Conservation (phyloP, 768 basidiomycete genomes). For the Mrakia gelida region DNA sequence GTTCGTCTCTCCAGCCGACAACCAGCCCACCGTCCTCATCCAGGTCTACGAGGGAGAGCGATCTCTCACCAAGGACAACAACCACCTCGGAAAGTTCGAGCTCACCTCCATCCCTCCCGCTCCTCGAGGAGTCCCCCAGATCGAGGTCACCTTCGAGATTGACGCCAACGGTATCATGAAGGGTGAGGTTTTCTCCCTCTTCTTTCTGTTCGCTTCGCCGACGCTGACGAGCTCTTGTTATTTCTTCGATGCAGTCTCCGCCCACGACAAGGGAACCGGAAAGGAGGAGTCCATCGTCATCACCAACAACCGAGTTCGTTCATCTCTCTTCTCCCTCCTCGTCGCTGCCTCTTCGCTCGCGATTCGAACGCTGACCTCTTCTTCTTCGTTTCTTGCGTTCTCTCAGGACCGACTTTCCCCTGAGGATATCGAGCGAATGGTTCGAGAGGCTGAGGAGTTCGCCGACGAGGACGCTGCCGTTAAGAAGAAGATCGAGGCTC, state of each 20-base stretch:
- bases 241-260: slow-evolving; percentile 58
- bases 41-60: slow-evolving; percentile 98
- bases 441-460: slow-evolving; percentile 86
- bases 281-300: slow-evolving; percentile 68
- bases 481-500: slow-evolving; percentile 49
- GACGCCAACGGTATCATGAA: slow-evolving; percentile 97
- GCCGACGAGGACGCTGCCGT: slow-evolving; percentile 69
- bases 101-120: slow-evolving; percentile 21
- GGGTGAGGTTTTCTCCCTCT: slow-evolving; percentile 21
- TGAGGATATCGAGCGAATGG: slow-evolving; percentile 97
- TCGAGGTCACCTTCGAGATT: slow-evolving; percentile 91
- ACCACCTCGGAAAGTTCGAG: slow-evolving; percentile 85
- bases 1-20: slow-evolving; percentile 22
- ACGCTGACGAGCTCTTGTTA: neutral
- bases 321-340: neutral
- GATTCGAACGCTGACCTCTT: neutral
- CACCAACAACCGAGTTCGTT: slow-evolving; percentile 50
- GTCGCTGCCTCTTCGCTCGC: neutral
- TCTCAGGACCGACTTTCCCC: slow-evolving; percentile 98
- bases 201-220: neutral
- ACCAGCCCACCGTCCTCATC: slow-evolving; percentile 84
- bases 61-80: slow-evolving; percentile 96
- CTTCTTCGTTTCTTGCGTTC: slow-evolving; percentile 39
- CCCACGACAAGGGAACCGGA: slow-evolving; percentile 62
- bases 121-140: slow-evolving; percentile 63